These are phyloP conservation scores for Antrodiella citrinella DNA, from an alignment of 768 basidiomycete species.

Conservation along the genomic window DNA sequence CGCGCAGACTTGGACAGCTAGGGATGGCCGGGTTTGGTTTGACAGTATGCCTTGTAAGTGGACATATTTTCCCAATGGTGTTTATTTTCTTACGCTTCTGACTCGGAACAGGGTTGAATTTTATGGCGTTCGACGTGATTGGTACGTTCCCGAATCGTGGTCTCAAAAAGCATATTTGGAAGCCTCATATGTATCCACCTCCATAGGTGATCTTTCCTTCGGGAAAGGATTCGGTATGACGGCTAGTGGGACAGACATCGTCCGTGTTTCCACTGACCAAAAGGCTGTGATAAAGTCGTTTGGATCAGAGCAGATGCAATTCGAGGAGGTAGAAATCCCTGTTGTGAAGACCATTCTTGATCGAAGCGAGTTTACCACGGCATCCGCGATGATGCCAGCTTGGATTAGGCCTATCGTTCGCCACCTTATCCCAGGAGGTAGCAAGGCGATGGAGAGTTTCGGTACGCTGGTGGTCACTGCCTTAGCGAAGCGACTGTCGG, in stretches of 20 bases:
- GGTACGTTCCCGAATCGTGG: conserved; percentile 34
- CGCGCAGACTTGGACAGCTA: conserved; percentile 45
- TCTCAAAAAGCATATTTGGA: too few species aligned
- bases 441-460: background rate
- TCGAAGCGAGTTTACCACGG: background rate
- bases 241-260: conserved; percentile 55
- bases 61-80: background rate
- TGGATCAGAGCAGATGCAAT: conserved; percentile 25
- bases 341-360: conserved; percentile 5
- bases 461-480: conserved; percentile 5
- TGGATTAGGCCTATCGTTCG: conserved; percentile 1
- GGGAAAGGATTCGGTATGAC: conserved; percentile 86
- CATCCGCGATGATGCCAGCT: conserved; percentile 2
- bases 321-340: conserved; percentile 1
- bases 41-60: conserved; percentile 60
- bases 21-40: conserved; percentile 53
- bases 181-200: too few species aligned
- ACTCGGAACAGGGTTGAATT: conserved; percentile 35
- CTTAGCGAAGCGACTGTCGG: conserved; percentile 6
- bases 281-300: conserved; percentile 46
- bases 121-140: conserved; percentile 60
- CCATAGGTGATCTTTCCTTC: conserved; percentile 60
- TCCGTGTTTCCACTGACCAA: conserved; percentile 49
- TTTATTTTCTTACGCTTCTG: background rate
- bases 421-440: background rate